Base-by-base conservation (phyloP, 306 rosid species). In the Lathyrus aphaca region DNA sequence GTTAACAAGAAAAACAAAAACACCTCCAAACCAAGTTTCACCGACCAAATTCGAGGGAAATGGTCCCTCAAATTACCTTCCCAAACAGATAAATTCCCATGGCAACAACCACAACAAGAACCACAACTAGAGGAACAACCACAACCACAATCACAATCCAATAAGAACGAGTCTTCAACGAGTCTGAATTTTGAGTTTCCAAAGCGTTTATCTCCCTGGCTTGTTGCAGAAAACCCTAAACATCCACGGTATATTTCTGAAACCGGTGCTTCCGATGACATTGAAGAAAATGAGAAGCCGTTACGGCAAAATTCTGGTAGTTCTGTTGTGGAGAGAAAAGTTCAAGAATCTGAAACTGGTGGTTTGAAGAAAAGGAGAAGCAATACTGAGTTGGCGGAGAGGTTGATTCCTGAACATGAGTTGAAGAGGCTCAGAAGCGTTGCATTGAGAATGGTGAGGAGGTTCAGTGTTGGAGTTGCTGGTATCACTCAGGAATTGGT, bases 401-500 rank as follows among this genome's bases (percentile, higher is more conserved):
- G 21, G 62, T 63, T 60, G 69, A 70, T 93, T 58, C 96, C 98
- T 1, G 88, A 83, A 62, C 96, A 93, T 16, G 97, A 90, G 62
- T 75, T 93, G 77, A 79, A 61, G 79, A 88, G 97, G 88, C 94
- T 93, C 8, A 86, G 97, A 63, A 93, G 88, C 23, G 25, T 93
- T 64, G 86, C 98, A 12, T 77, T 86, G 81, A 86, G 98, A 73
- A 90, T 74, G 93, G 69, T 85, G 74, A 96, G 86, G 72, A 88
- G 96, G 67, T 88, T 77, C 35, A 76, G 81, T 42, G 97, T 90
- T 27, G 97, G 98, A 58, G 96, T 83, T 13, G 63, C 82, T 0
- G 98, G 98, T 10, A 76, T 93, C 46, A 85, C 96, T 4, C 90
- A 83, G 82, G 88, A 74, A 49, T 79, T 93, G 86, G 91, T 93